These are phyloP conservation scores for Ehretia macrophylla DNA, from an alignment of 257 asterid genomes.

Conservation along the genomic window DNA sequence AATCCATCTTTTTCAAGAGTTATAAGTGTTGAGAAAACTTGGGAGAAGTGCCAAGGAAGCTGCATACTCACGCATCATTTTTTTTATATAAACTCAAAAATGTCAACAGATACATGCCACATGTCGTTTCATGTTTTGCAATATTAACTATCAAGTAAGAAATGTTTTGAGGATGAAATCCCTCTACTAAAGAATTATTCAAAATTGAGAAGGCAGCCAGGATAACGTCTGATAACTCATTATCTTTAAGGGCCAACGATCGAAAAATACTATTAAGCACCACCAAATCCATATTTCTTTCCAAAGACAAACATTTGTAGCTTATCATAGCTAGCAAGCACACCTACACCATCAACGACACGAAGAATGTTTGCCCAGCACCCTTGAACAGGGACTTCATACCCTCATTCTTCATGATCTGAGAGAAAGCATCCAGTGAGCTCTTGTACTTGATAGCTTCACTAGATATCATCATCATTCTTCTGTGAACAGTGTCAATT, in stretches of 20 bases:
- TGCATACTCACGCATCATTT: too few relatives aligned
- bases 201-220: too few relatives aligned
- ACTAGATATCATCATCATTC: constrained; percentile 26
- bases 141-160: too few relatives aligned
- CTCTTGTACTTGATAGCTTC: constrained; percentile 21
- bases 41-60: too few relatives aligned
- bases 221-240: too few relatives aligned
- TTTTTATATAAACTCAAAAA: too few relatives aligned
- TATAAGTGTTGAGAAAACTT: too few relatives aligned
- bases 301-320: constrained; percentile 33
- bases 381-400: constrained; percentile 19
- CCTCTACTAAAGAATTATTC: too few relatives aligned
- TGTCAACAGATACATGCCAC: too few relatives aligned
- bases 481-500: constrained; percentile 21
- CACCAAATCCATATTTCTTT: constrained; percentile 41
- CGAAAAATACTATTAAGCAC: constrained; percentile 12
- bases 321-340: constrained; percentile 40
- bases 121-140: too few relatives aligned
- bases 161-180: too few relatives aligned
- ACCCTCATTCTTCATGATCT: constrained; percentile 19
- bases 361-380: constrained; percentile 29
- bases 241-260: not conserved
- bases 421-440: constrained; percentile 18
- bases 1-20: too few relatives aligned
- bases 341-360: constrained; percentile 42